phyloP scores from a whole-genome alignment of 1,284 basidiomycete species.

The Agroathelia rolfsii region DNA sequence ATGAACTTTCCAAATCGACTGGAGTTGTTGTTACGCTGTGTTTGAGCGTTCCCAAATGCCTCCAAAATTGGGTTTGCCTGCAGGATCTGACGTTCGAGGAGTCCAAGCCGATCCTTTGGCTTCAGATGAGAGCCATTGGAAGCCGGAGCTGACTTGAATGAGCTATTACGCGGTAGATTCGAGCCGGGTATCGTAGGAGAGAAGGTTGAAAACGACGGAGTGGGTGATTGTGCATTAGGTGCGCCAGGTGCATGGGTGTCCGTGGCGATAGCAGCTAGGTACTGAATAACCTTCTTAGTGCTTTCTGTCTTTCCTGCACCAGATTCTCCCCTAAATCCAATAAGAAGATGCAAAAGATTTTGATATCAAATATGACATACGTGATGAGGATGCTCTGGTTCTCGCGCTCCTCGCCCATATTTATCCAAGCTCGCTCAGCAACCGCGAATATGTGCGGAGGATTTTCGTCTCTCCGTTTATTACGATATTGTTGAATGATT shows the following conservation, averaged over 20 bases:
- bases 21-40: constrained; percentile 97
- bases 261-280: constrained; percentile 93
- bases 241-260: constrained; percentile 55
- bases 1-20: constrained; percentile 99
- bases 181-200: constrained; percentile 39
- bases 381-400: constrained; percentile 98
- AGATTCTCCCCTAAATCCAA: constrained; percentile 75
- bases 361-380: constrained; percentile 35
- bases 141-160: constrained; percentile 35
- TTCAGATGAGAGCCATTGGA: constrained; percentile 37
- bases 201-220: constrained; percentile 31
- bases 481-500: constrained; percentile 91
- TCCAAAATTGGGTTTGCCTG: constrained; percentile 98
- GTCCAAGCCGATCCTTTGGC: constrained; percentile 66
- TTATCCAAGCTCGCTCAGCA: constrained; percentile 96
- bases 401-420: constrained; percentile 96
- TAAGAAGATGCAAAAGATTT: too few species aligned
- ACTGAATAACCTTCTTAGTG: constrained; percentile 99
- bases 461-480: constrained; percentile 87
- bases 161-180: constrained; percentile 50
- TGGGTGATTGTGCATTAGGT: constrained; percentile 47
- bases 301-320: constrained; percentile 99
- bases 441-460: constrained; percentile 97
- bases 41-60: constrained; percentile 98
- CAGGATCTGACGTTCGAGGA: constrained; percentile 93